Conservation (phyloP, 768 basidiomycete genomes). For the Boletus reticuloceps region DNA sequence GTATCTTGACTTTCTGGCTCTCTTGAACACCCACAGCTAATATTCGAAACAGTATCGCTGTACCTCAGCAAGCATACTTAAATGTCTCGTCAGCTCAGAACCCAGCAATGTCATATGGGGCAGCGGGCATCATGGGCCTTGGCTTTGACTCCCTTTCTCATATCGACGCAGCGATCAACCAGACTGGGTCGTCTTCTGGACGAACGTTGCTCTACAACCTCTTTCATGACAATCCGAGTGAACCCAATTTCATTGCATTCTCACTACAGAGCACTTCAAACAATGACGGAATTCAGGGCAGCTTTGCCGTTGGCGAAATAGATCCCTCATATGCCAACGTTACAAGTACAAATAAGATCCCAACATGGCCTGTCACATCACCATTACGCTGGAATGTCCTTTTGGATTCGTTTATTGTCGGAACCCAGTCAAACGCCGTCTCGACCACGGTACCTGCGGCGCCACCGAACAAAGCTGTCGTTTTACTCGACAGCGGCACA, state of each 20-base stretch:
- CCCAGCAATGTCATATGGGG: constrained; percentile 70
- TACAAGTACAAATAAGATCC: constrained; percentile 52
- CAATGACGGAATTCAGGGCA: constrained; percentile 57
- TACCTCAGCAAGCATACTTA: constrained; percentile 70
- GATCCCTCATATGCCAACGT: constrained; percentile 63
- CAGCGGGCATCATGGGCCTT: constrained; percentile 69
- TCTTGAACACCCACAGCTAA: constrained; percentile 8
- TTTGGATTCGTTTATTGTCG: constrained; percentile 68
- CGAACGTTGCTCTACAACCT: constrained; percentile 74
- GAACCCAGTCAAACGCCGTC: constrained; percentile 48
- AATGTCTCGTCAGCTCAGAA: constrained; percentile 64
- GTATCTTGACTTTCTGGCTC: constrained; percentile 37
- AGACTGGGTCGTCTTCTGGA: constrained; percentile 56
- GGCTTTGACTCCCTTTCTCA: constrained; percentile 77
- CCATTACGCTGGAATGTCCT: constrained; percentile 78
- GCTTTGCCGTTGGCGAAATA: constrained; percentile 72
- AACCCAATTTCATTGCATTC: constrained; percentile 82
- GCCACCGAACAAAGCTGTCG: constrained; percentile 69
- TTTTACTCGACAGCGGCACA: constrained; percentile 77
- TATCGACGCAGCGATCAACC: constrained; percentile 61
- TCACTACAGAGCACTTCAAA: constrained; percentile 62
- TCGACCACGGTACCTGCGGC: constrained; percentile 54
- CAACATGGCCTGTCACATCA: constrained; percentile 66
- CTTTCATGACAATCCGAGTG: constrained; percentile 61
- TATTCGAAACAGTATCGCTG: constrained; percentile 45